phyloP scores from a whole-genome alignment of 148 eudicot species.

The Rhododendron mucronatum region DNA sequence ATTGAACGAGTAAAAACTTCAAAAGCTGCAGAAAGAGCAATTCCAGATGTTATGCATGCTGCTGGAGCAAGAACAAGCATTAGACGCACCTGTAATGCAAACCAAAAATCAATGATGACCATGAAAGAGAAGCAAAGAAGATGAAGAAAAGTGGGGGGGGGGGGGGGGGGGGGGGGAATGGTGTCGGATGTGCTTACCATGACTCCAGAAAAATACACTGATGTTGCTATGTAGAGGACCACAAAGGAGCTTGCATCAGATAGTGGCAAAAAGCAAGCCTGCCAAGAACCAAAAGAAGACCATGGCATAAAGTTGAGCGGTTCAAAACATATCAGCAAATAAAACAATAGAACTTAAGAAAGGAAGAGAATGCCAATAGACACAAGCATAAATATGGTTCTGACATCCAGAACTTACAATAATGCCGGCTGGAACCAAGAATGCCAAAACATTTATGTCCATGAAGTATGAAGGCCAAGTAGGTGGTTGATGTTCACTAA shows the following conservation, averaged over 20 bases:
- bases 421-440: slow-evolving; percentile 98
- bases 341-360: neutral
- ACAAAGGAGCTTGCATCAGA: slow-evolving; percentile 97
- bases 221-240: slow-evolving; percentile 80
- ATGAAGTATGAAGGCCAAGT: slow-evolving; percentile 99
- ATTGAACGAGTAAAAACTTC: slow-evolving; percentile 77
- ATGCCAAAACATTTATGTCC: slow-evolving; percentile 97
- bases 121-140: neutral
- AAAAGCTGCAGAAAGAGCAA: slow-evolving; percentile 94
- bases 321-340: slow-evolving; percentile 5
- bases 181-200: slow-evolving; percentile 50
- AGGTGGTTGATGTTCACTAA: slow-evolving; percentile 99
- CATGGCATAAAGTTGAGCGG: neutral
- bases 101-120: neutral
- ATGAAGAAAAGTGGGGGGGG: neutral
- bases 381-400: neutral
- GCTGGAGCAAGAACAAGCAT: slow-evolving; percentile 99
- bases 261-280: slow-evolving; percentile 94
- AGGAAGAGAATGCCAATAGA: neutral
- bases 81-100: slow-evolving; percentile 67
- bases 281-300: slow-evolving; percentile 18
- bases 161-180: neutral
- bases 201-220: slow-evolving; percentile 97
- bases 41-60: slow-evolving; percentile 96
- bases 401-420: slow-evolving; percentile 55